Conservation (phyloP, 2,329 filamentous ascomycete species). For the Hirsutella rhossiliensis region DNA sequence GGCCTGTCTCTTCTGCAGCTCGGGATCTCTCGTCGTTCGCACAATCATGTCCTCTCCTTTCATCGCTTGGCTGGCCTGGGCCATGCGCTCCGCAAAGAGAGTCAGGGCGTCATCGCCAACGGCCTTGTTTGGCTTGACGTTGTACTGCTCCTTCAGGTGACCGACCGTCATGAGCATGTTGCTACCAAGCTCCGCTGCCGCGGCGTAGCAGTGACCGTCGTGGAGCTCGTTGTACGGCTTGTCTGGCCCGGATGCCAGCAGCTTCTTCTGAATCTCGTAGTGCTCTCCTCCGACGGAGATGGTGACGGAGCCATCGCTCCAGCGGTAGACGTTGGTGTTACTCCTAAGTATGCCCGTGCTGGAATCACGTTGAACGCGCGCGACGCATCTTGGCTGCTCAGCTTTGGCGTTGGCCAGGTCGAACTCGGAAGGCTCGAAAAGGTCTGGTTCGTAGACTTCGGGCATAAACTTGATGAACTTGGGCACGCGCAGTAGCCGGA, state of each 20-base stretch:
- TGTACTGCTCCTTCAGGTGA: conserved; percentile 63
- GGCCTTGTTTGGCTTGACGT: conserved; percentile 53
- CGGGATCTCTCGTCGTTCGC: conserved; percentile 60
- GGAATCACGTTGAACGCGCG: conserved; percentile 58
- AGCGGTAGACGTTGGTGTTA: conserved; percentile 62
- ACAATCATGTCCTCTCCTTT: conserved; percentile 53
- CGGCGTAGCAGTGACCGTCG: conserved; percentile 67
- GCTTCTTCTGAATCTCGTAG: conserved; percentile 61
- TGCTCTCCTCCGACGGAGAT: conserved; percentile 65
- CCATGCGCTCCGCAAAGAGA: conserved; percentile 54
- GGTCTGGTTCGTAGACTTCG: conserved; percentile 51
- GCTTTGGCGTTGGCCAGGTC: conserved; percentile 41
- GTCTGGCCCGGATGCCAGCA: conserved; percentile 48
- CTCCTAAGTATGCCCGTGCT: conserved; percentile 57
- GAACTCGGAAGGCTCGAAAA: conserved; percentile 48
- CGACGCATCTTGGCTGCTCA: conserved; percentile 48
- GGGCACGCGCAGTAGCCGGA: conserved; percentile 60
- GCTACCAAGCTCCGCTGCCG: conserved; percentile 55
- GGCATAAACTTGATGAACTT: conserved; percentile 61
- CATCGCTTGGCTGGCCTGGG: conserved; percentile 45
- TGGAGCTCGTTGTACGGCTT: conserved; percentile 53
- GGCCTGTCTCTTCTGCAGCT: conserved; percentile 61
- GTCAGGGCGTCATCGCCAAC: conserved; percentile 61
- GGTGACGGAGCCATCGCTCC: conserved; percentile 70
- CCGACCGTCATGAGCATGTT: conserved; percentile 61